Evolutionary conservation across 768 basidiomycete genomes (phyloP), one percentile per base, ranked within the genome.

Genomic region (Mycena rebaudengoi): DNA sequence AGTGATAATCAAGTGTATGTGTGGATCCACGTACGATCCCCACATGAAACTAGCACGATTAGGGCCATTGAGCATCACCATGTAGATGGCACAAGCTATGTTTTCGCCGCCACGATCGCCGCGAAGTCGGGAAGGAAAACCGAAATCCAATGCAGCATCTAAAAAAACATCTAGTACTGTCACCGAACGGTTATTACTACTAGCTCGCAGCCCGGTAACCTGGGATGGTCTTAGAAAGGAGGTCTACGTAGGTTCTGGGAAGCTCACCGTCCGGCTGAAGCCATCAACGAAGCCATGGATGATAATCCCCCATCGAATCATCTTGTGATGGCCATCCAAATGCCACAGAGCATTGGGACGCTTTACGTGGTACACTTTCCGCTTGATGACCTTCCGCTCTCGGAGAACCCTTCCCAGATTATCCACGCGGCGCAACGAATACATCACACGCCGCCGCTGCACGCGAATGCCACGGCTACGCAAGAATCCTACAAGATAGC

Each of bases 261-360:
- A 11, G 63, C 67, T 28, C 54, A 75, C 75, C 13, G 69, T 76
- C 8, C 72, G 61, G 57, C 66, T 64, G 55, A 68, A 76, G 0
- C 77, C 77, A 63, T 78, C 75, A 37, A 73, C 61, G 39, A 74
- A 66, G 0, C 73, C 74, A 55, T 75, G 74, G 18, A 73, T 60
- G 7, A 74, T 70, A 48, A 74, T 52, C 12, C 73, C 72, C 71
- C 73, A 76, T 2, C 43, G 60, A 32, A 75, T 74, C 3, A 75
- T 52, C 44, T 71, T 75, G 52, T 75, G 74, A 41, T 75, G 72
- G 7, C 72, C 64, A 52, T 74, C 71, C 12, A 70, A 26, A 33
- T 74, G 73, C 73, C 73, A 74, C 1, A 71, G 43, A 7, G 49
- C 32, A 43, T 73, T 68, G 12, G 73, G 67, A 7, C 60, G 40